A percentile compares a stretch with the other conserved stretches of the same genome.
phyloP scores from a whole-genome alignment of 2,329 filamentous ascomycete species.

The Fusarium pseudonygamai region DNA sequence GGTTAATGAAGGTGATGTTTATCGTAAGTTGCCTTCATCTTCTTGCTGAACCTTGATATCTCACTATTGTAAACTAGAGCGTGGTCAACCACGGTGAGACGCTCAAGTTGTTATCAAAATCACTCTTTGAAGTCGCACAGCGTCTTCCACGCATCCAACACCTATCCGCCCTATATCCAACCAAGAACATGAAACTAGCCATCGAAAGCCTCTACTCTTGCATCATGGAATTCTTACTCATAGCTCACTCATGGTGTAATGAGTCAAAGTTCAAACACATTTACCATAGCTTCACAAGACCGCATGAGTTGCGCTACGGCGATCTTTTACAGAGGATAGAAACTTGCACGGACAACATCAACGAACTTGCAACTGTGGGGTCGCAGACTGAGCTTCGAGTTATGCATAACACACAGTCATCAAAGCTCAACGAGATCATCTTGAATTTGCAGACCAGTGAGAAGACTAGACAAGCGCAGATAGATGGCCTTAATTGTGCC shows the following conservation, averaged over 20 bases:
- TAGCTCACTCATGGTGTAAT: conserved; percentile 1
- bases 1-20: conserved; percentile 15
- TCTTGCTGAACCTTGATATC: fast-evolving
- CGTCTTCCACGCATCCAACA: neutral
- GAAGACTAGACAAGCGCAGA: neutral
- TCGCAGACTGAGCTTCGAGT: neutral
- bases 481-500: neutral
- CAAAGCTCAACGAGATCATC: neutral
- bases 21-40: neutral
- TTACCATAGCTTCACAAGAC: conserved; percentile 8
- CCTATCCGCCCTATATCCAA: neutral
- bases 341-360: neutral
- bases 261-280: conserved; percentile 15
- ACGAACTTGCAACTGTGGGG: neutral
- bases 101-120: neutral
- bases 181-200: neutral
- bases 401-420: neutral
- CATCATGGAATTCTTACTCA: conserved; percentile 6
- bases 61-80: neutral
- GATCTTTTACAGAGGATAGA: neutral
- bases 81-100: neutral
- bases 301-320: neutral
- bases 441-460: neutral
- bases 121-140: neutral
- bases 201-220: conserved; percentile 1